phyloP scores from a whole-genome alignment of 495 filamentous ascomycete genomes.

The Daldinia concentrica region DNA sequence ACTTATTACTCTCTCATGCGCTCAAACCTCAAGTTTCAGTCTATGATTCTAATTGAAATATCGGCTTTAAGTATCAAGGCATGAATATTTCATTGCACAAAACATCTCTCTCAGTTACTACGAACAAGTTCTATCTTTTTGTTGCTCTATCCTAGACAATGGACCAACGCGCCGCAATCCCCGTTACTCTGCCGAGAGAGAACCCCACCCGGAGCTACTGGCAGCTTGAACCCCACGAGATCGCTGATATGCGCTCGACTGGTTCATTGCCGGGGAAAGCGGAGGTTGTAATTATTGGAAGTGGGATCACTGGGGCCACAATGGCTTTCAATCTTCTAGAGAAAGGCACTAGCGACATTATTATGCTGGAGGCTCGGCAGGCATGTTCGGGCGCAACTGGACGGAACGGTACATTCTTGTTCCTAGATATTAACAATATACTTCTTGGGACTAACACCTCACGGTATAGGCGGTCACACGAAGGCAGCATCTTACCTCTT shows the following conservation, averaged over 20 bases:
- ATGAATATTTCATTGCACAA: neutral
- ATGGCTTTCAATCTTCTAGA: conserved; percentile 67
- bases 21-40: neutral
- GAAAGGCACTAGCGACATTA: conserved; percentile 43
- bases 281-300: conserved; percentile 73
- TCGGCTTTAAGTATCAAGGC: neutral
- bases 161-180: conserved; percentile 57
- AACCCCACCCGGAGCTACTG: conserved; percentile 76
- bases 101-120: neutral
- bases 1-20: neutral
- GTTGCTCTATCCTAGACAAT: conserved; percentile 36
- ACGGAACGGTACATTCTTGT: conserved; percentile 59
- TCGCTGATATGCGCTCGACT: conserved; percentile 64
- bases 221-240: conserved; percentile 69
- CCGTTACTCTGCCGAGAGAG: conserved; percentile 59
- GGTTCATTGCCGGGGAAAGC: conserved; percentile 55
- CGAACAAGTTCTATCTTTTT: neutral
- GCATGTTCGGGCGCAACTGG: conserved; percentile 69
- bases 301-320: conserved; percentile 72
- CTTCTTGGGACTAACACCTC: neutral
- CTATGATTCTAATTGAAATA: neutral
- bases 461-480: conserved; percentile 64
- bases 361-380: conserved; percentile 69
- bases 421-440: neutral
- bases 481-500: conserved; percentile 69